Evolutionary conservation across 2,329 filamentous ascomycete genomes (phyloP), one percentile per base, ranked within the genome.

Genomic region (Cercospora zeae-maydis): DNA sequence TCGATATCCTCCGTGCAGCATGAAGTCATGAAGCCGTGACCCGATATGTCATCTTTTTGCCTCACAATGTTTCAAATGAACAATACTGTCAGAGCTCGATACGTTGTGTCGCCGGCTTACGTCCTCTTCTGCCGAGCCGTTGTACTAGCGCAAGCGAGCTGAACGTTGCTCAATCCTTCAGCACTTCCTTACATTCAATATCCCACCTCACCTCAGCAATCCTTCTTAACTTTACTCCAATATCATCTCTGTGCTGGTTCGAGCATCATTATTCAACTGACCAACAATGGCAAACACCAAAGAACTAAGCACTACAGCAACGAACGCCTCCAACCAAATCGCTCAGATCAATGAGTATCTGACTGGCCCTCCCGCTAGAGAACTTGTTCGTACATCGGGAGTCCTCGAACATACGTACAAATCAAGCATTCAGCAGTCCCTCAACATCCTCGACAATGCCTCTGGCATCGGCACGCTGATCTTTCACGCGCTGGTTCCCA

Each of bases 301-400:
- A 49, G 11, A 47, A 33, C 13, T 58, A 14, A 51, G 39, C 30
- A 49, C 42, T 6, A 58, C 39, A n/a, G 56, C 56, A 4, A 58
- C 56, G 13, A 58, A 58, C 7, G 42, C 56, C 13, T 58, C 56
- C 3, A 27, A 58, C 11, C 37, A 58, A 11, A 51, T 58, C n/a
- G 56, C 56, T 14, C 30, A 49, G 24, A 58, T 58, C 42, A 58
- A 58, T 9, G 56, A 49, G 21, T 16, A 34, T 42, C 2, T 58
- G 7, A 58, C 56, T 6, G 55, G 55, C 4, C 55, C 55, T 21
- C 55, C 55, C 13, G 55, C 55, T 10, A 7, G 33, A 47, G 55
- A 58, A 33, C 55, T 58, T n/a, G n/a, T 58, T 9, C 16, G 37
- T 5, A 58, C 14, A 14, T 19, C 21, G 5, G 27, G 14, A 7